Evolutionary conservation across 192 early-diverging fungal species (phyloP).

Genomic region (Backusella sp.): DNA sequence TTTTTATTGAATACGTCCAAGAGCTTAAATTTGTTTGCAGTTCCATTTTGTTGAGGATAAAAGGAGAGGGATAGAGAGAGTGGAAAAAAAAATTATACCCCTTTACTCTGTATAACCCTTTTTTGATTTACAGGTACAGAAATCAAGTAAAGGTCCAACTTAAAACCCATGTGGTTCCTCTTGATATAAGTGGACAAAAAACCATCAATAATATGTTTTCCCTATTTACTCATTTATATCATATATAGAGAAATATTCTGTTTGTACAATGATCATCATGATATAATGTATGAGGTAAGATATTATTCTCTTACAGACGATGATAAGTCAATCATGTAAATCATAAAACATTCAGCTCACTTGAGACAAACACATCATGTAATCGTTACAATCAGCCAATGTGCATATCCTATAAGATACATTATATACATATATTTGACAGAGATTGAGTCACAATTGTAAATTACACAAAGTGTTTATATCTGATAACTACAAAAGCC

Average conservation of each 20-base stretch:
- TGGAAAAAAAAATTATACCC: neutral
- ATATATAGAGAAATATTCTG: neutral
- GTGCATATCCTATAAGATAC: too few species aligned
- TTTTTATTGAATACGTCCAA: neutral
- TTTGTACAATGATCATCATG: neutral
- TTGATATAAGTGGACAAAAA: neutral
- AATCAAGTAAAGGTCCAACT: neutral
- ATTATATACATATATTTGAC: neutral
- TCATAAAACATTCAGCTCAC: neutral
- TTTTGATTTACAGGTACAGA: constrained; percentile 1
- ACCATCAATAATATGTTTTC: neutral
- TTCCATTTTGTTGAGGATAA: neutral
- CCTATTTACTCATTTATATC: neutral
- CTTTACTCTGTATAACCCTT: neutral
- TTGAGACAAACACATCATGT: neutral
- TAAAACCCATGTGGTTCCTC: neutral
- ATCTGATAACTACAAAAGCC: neutral
- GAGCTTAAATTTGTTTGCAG: neutral
- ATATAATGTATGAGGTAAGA: neutral
- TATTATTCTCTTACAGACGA: neutral
- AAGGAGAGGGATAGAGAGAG: neutral
- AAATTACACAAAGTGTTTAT: neutral
- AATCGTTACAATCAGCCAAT: neutral
- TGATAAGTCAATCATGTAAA: neutral
- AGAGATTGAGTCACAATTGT: neutral